Evolutionary conservation across 2,329 filamentous ascomycete species (phyloP).

Genomic region (Aureobasidium subglaciale): DNA sequence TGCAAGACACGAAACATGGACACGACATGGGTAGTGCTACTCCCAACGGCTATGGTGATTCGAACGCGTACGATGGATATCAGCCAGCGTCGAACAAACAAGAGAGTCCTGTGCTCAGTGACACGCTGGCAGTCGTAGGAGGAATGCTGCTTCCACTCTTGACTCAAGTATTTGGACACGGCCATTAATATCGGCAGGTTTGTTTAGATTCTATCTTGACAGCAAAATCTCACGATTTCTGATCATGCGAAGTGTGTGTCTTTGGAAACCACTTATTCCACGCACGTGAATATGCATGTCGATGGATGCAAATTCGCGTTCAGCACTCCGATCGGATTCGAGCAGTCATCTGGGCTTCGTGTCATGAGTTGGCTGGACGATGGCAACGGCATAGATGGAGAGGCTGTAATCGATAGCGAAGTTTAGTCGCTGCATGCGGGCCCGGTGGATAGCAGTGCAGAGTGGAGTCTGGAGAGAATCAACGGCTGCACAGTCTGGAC

Average conservation of each 20-base stretch:
- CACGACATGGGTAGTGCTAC: conserved; percentile 40
- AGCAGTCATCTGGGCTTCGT: too few species aligned
- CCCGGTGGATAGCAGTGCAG: background rate
- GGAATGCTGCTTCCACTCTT: conserved; percentile 74
- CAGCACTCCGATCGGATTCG: too few species aligned
- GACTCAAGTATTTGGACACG: conserved; percentile 66
- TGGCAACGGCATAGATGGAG: background rate
- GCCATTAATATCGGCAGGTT: conserved; percentile 40
- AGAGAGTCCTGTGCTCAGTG: conserved; percentile 19
- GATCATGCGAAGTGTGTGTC: too few species aligned
- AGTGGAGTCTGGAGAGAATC: background rate
- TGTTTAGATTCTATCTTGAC: background rate
- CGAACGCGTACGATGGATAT: conserved; percentile 15
- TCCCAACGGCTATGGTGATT: conserved; percentile 35
- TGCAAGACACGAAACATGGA: conserved; percentile 62
- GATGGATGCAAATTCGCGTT: too few species aligned
- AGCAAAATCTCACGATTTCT: background rate
- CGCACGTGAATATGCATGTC: too few species aligned
- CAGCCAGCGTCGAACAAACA: conserved; percentile 13
- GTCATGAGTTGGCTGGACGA: background rate
- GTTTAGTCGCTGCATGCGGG: conserved; percentile 6
- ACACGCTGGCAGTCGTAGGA: conserved; percentile 62
- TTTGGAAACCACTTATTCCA: too few species aligned
- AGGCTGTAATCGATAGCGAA: background rate
- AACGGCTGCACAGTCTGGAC: conserved; percentile 4